A percentile compares a stretch with the other conserved stretches of the same genome.
phyloP scores from a whole-genome alignment of 495 filamentous ascomycete genomes.

The Penicillium canariense region DNA sequence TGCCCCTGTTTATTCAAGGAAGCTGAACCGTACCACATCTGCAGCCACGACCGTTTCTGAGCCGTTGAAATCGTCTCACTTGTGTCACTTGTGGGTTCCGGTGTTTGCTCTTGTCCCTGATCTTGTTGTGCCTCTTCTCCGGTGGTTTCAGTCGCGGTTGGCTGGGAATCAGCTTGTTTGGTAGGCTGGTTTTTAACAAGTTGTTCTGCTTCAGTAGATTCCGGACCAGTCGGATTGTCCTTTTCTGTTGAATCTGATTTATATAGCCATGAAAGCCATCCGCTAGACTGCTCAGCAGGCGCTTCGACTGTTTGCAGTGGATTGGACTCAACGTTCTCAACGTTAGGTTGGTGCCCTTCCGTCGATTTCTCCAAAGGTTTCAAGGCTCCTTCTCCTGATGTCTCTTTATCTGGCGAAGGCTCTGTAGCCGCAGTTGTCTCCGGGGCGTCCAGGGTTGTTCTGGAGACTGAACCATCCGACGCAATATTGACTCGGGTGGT shows the following conservation, averaged over 20 bases:
- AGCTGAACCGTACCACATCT: constrained; percentile 46
- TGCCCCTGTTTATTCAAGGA: constrained; percentile 31
- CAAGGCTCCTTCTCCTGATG: constrained; percentile 11
- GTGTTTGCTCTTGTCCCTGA: constrained; percentile 13
- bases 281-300: constrained; percentile 36
- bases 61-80: constrained; percentile 18
- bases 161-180: constrained; percentile 18
- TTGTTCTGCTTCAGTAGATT: constrained; percentile 19
- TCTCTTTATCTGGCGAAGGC: constrained; percentile 26
- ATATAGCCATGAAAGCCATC: constrained; percentile 62
- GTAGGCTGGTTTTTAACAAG: constrained; percentile 18
- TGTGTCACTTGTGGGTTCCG: constrained; percentile 22
- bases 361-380: constrained; percentile 19
- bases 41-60: constrained; percentile 46
- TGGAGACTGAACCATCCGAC: constrained; percentile 44
- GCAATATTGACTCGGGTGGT: constrained; percentile 52
- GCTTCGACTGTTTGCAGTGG: constrained; percentile 1
- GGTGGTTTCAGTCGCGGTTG: constrained; percentile 15
- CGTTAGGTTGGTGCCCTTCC: constrained; percentile 14
- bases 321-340: constrained; percentile 11
- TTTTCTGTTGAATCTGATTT: constrained; percentile 20
- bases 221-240: not conserved
- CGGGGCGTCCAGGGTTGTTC: constrained; percentile 26
- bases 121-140: constrained; percentile 11
- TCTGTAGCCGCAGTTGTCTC: constrained; percentile 19